Percentiles rank a stretch among this genome's conserved stretches.
These are phyloP conservation scores for Arthrocladium fulminans DNA, from an alignment of 2,329 filamentous ascomycete species.

Conservation along the genomic window DNA sequence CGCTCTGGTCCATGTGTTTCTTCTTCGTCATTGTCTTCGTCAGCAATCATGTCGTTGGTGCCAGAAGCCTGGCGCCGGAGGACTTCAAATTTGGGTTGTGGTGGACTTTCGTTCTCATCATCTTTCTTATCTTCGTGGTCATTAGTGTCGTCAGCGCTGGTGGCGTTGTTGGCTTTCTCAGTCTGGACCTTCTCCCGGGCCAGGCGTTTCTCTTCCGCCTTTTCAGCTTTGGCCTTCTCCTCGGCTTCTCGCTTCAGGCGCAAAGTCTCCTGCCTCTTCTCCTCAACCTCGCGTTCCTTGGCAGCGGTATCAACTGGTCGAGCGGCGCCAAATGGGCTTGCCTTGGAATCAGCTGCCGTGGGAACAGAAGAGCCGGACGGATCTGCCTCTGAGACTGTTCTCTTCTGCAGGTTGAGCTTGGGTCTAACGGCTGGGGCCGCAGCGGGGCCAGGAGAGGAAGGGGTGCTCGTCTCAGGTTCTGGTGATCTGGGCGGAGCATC, in stretches of 20 bases:
- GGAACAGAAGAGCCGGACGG: slow-evolving; percentile 37
- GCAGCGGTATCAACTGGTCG: slow-evolving; percentile 88
- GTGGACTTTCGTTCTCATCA: slow-evolving; percentile 23
- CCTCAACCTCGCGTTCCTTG: slow-evolving; percentile 80
- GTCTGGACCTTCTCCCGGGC: slow-evolving; percentile 58
- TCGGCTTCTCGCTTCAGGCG: slow-evolving; percentile 81
- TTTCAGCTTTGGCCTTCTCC: slow-evolving; percentile 71
- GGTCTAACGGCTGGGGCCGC: slow-evolving; percentile 58
- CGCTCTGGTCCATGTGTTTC: slow-evolving; percentile 30
- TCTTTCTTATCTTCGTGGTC: slow-evolving; percentile 14
- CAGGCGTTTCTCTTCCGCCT: slow-evolving; percentile 53
- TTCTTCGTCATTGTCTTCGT: slow-evolving; percentile 40
- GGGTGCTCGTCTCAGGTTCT: slow-evolving; percentile 61
- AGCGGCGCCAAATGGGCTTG: slow-evolving; percentile 88
- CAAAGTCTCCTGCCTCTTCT: slow-evolving; percentile 66
- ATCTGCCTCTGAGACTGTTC: slow-evolving; percentile 73
- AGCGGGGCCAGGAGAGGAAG: slow-evolving; percentile 61
- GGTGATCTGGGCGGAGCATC: slow-evolving; percentile 57
- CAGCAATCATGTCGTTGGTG: slow-evolving; percentile 41
- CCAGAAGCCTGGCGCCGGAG: slow-evolving; percentile 43
- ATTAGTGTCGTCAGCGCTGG: slow-evolving; percentile 22
- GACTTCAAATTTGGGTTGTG: slow-evolving; percentile 44
- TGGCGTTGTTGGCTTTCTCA: slow-evolving; percentile 36
- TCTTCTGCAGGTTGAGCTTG: slow-evolving; percentile 78
- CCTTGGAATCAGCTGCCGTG: slow-evolving; percentile 59